Percentiles rank a stretch among this genome's conserved stretches.
These are phyloP conservation scores for Lipomyces chichibuensis DNA, from an alignment of 805 yeast species.

Conservation along the genomic window DNA sequence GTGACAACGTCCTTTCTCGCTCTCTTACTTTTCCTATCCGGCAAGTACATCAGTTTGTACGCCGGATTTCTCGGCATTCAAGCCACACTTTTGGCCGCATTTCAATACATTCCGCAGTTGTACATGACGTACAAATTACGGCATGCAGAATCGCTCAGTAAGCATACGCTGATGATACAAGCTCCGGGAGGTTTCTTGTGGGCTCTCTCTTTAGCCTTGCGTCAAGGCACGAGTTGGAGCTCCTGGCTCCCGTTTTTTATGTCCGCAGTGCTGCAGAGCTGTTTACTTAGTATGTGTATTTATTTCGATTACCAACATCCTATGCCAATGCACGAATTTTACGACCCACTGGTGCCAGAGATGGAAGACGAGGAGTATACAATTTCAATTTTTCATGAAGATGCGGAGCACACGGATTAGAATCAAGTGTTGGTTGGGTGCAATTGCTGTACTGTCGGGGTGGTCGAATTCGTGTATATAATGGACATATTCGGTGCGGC, in stretches of 20 bases:
- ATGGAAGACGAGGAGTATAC: conserved; percentile 13
- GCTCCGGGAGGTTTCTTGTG: conserved; percentile 88
- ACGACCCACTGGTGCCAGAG: conserved; percentile 1
- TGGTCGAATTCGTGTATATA: background rate
- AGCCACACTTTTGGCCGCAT: conserved; percentile 63
- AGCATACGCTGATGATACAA: conserved; percentile 81
- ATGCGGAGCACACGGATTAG: conserved; percentile 2
- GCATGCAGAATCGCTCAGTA: conserved; percentile 78
- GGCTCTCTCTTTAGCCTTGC: conserved; percentile 68
- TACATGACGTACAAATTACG: conserved; percentile 67
- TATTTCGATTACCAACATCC: conserved; percentile 47
- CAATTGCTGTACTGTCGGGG: background rate
- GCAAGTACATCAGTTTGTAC: conserved; percentile 7
- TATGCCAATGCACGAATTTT: background rate
- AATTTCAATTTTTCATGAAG: conserved; percentile 19
- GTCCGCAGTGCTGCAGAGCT: conserved; percentile 70
- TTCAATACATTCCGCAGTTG: conserved; percentile 82
- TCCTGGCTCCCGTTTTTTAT: conserved; percentile 79
- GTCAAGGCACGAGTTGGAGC: conserved; percentile 83
- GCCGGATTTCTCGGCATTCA: conserved; percentile 65
- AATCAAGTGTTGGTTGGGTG: background rate
- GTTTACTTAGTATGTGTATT: conserved; percentile 63
- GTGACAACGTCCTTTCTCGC: conserved; percentile 44
- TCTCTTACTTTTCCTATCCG: conserved; percentile 37
- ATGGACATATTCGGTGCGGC: background rate